Conservation (phyloP, 495 filamentous ascomycete genomes). For the Penicillium turbatum region DNA sequence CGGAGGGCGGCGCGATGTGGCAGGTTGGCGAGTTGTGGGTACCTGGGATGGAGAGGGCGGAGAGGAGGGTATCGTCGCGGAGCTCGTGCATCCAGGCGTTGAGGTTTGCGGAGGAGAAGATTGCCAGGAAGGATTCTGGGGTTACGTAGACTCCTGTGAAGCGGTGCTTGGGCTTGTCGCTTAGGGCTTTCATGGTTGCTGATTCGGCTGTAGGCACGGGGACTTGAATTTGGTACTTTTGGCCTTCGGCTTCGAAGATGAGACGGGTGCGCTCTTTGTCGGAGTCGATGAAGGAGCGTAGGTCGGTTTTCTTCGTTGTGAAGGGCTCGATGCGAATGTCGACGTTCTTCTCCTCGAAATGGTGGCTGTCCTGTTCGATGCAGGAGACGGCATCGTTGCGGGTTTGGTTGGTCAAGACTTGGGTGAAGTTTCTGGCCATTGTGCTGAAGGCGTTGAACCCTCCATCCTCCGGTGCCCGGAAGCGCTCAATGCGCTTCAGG, state of each 20-base stretch:
- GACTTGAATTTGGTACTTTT: conserved; percentile 58
- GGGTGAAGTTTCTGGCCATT: conserved; percentile 49
- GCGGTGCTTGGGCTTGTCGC: conserved; percentile 52
- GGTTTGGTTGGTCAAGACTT: conserved; percentile 42
- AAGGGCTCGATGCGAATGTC: conserved; percentile 57
- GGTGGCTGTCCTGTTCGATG: conserved; percentile 48
- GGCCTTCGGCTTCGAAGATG: conserved; percentile 56
- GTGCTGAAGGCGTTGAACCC: conserved; percentile 36
- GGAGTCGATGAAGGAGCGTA: conserved; percentile 40
- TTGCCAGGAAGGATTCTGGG: conserved; percentile 58
- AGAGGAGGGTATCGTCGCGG: conserved; percentile 62
- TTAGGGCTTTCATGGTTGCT: conserved; percentile 51
- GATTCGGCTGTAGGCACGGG: conserved; percentile 53
- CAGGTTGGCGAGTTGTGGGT: conserved; percentile 92
- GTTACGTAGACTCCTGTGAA: conserved; percentile 73
- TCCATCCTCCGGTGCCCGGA: conserved; percentile 48
- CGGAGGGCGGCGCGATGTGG: conserved; percentile 79
- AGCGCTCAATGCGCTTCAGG: conserved; percentile 71
- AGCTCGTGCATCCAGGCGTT: conserved; percentile 77
- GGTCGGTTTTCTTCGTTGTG: conserved; percentile 50
- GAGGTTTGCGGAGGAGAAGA: conserved; percentile 70
- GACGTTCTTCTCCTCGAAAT: conserved; percentile 53
- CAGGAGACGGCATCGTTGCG: conserved; percentile 36
- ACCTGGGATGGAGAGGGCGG: conserved; percentile 83
- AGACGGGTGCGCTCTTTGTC: conserved; percentile 56